Base-by-base conservation (phyloP, 345 rosid genomes). In the Populus ilicifolia region DNA sequence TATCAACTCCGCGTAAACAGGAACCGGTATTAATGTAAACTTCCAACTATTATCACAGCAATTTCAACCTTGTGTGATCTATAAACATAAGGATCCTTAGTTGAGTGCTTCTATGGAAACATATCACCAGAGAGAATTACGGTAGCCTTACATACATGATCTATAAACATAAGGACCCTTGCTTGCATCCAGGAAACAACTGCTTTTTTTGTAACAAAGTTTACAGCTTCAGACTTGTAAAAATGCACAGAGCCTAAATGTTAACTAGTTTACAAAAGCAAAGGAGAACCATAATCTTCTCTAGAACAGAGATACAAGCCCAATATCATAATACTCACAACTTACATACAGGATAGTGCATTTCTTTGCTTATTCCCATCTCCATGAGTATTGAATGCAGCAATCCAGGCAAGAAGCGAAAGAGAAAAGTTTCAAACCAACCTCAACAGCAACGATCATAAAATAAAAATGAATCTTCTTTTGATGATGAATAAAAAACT, bases 321-420 rank as follows among this genome's bases (percentile, higher is more conserved):
- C 18, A 69, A 73, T 38, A 36, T 30, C 17, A 72, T 67, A 70
- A 72, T 21, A 75, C 52, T 20, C 71, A 46, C 52, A 88, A 93
- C 90, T 89, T 90, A 89, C 98, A 88, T 94, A 94, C 99, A 91
- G 99, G 99, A 82, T 90, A 89, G 86, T 93, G 89, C 97, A 93
- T 89, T 82, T 93, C 99, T 90, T 95, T 97, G 20, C 85, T 86
- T 83, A 95, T 87, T 78, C 99, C 97, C 82, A 92, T 82, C 86
- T 92, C 99, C 35, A 71, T 80, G 72, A 95, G 92, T 44, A 91
- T 27, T 25, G 87, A 83, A 41, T 52, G 89, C 77, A 90, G 69
- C 76, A 93, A 77, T 61, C 89, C 79, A 27, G 98, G 98, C 79
- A 95, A 67, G 82, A 88, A 92, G 70, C 89, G 88, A 59, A 95